Evolutionary conservation across 2,329 filamentous ascomycete genomes (phyloP), one percentile per base, ranked within the genome.

Genomic region (Diaporthe capsici): DNA sequence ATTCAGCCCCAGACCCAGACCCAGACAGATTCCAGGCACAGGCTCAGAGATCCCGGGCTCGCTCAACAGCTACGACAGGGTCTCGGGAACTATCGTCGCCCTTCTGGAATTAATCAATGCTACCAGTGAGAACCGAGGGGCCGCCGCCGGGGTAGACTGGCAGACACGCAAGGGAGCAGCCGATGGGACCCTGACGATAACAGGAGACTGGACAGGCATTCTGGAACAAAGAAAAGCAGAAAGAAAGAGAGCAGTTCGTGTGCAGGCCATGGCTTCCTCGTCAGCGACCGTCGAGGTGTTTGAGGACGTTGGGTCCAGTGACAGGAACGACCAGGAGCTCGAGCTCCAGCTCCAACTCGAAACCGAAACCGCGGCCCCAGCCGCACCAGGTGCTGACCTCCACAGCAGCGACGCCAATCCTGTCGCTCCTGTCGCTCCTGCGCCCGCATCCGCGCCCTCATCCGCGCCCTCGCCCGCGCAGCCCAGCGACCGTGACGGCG

Each of bases 231-330:
- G 28, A 44, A 39, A 75, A 51, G 31, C 39, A 47, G 51, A 57
- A 9, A 65, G 31, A 44, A 47, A 13, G 15, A 47, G 53, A 61
- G 37, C 42, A 73, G 49, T 51, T 60, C 57, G 49, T 57, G 39
- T 47, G 51, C 71, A 37, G 42, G 74, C 70, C 60, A 75, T 75
- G 74, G 70, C 74, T 73, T 73, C 70, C 25, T 63, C 74, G 28
- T 57, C 34, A 58, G 42, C 57, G 25, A 61, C 37, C 44, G 73
- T n/a, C 22, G 57, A 51, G 34, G 60, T 65, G 49, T 75, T 72
- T 68, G 74, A 75, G 61, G 70, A 68, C 15, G 15, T 68, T 58
- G 70, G 51, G 53, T 60, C 68, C 70, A 63, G 68, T 61, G 39
- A 51, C 47, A 65, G 49, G 20, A n/a, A 37, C 60, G 57, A 47